A percentile compares a stretch with the other conserved stretches of the same genome.
These are phyloP conservation scores for Poa annua DNA, from an alignment of 176 grass and related monocot species.

Conservation along the genomic window DNA sequence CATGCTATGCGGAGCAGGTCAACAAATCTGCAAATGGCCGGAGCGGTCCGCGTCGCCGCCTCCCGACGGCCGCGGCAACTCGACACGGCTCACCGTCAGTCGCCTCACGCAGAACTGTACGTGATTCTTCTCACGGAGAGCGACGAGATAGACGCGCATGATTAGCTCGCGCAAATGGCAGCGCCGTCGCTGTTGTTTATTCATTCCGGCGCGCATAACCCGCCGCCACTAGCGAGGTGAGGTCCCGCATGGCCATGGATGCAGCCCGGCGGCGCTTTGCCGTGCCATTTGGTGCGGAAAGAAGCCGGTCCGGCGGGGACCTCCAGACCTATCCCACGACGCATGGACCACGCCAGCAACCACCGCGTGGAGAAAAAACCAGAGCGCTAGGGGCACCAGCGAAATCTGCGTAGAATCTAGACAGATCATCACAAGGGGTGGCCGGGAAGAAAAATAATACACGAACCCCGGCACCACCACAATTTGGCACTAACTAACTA, in stretches of 20 bases:
- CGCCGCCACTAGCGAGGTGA: not conserved
- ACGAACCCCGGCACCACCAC: not conserved
- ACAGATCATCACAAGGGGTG: not conserved
- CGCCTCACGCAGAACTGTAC: too few relatives aligned
- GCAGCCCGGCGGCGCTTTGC: not conserved
- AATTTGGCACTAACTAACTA: too few relatives aligned
- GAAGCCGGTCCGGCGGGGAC: constrained; percentile 6
- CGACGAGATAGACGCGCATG: not conserved
- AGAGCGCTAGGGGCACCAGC: not conserved
- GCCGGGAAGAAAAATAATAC: not conserved
- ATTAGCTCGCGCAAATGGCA: not conserved
- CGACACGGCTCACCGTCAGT: not conserved
- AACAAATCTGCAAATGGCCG: too few relatives aligned
- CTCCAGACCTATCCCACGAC: not conserved
- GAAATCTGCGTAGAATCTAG: not conserved
- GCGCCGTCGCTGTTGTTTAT: not conserved
- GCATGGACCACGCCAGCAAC: constrained; percentile 33
- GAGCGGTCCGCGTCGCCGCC: not conserved
- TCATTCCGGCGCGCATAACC: not conserved
- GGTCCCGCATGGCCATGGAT: not conserved
- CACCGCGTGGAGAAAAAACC: not conserved
- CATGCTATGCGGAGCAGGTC: too few relatives aligned
- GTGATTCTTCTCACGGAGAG: not conserved
- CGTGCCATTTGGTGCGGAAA: not conserved
- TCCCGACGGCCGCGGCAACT: not conserved